These are phyloP conservation scores for Coemansia sp. DNA, from an alignment of 192 early-diverging fungal genomes.

Conservation along the genomic window DNA sequence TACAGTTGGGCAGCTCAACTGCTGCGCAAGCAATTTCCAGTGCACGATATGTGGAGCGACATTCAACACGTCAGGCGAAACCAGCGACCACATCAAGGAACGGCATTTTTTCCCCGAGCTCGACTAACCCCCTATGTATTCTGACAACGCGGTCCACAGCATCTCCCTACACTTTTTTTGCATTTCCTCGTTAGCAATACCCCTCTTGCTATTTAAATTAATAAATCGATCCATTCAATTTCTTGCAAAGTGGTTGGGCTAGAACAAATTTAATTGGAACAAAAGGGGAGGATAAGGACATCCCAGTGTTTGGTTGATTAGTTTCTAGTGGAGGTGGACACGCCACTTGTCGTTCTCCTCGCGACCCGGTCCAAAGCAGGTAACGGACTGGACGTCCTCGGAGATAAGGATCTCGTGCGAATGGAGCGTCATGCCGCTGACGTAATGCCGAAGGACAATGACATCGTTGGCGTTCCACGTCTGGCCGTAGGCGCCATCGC, in stretches of 20 bases:
- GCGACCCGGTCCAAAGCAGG: slow-evolving; percentile 52
- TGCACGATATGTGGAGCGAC: neutral
- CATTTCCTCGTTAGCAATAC: no score
- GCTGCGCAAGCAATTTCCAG: neutral
- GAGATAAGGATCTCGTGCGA: slow-evolving; percentile 43
- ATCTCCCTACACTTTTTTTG: no score
- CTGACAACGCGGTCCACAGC: no score
- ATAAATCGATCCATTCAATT: no score
- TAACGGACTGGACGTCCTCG: slow-evolving; percentile 56
- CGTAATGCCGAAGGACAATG: slow-evolving; percentile 55
- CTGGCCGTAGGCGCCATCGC: slow-evolving; percentile 47
- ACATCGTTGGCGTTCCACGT: slow-evolving; percentile 55
- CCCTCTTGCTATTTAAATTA: no score
- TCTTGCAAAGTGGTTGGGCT: no score
- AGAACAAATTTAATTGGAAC: no score
- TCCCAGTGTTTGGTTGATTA: neutral
- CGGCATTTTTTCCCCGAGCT: slow-evolving; percentile 6
- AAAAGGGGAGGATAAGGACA: slow-evolving; percentile 1
- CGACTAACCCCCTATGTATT: no score
- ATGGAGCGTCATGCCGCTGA: slow-evolving; percentile 58
- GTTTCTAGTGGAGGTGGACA: slow-evolving; percentile 30
- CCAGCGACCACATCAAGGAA: slow-evolving; percentile 3
- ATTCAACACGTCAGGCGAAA: neutral
- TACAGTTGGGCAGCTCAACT: neutral
- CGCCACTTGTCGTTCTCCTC: slow-evolving; percentile 65